These are phyloP conservation scores for Ascochyta pisi DNA, from an alignment of 2,329 filamentous ascomycete genomes.

Conservation along the genomic window DNA sequence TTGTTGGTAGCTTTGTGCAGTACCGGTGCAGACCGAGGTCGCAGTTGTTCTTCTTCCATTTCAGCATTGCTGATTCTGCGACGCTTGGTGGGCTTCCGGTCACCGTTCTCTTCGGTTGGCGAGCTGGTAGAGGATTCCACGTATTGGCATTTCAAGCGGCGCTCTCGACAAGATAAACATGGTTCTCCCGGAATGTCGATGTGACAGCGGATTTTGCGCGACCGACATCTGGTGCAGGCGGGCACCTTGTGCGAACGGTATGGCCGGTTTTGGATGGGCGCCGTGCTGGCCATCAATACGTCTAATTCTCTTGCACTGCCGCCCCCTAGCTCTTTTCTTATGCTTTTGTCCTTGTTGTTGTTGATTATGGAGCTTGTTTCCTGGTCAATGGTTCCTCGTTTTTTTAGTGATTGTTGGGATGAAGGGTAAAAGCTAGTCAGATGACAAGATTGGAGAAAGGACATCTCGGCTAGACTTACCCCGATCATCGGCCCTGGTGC, in stretches of 20 bases:
- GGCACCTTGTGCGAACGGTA: constrained; percentile 54
- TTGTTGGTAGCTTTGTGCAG: constrained; percentile 40
- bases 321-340: constrained; percentile 3
- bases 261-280: constrained; percentile 46
- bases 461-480: constrained; percentile 5
- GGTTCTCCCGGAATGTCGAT: constrained; percentile 49
- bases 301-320: neutral
- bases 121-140: constrained; percentile 35
- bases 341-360: neutral
- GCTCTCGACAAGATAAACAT: constrained; percentile 50
- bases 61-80: constrained; percentile 37
- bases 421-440: constrained; percentile 12
- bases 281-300: constrained; percentile 41
- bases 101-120: constrained; percentile 32
- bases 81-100: constrained; percentile 34
- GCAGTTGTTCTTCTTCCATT: constrained; percentile 23
- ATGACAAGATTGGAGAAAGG: constrained; percentile 12
- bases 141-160: constrained; percentile 48
- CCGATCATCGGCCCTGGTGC: neutral
- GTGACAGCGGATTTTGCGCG: constrained; percentile 52
- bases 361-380: constrained; percentile 1
- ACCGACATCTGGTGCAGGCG: constrained; percentile 51
- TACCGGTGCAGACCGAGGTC: constrained; percentile 34
- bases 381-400: neutral
- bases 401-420: constrained; percentile 12